Evolutionary conservation across 2,329 filamentous ascomycete species (phyloP).

Genomic region (Polychaeton citri): DNA sequence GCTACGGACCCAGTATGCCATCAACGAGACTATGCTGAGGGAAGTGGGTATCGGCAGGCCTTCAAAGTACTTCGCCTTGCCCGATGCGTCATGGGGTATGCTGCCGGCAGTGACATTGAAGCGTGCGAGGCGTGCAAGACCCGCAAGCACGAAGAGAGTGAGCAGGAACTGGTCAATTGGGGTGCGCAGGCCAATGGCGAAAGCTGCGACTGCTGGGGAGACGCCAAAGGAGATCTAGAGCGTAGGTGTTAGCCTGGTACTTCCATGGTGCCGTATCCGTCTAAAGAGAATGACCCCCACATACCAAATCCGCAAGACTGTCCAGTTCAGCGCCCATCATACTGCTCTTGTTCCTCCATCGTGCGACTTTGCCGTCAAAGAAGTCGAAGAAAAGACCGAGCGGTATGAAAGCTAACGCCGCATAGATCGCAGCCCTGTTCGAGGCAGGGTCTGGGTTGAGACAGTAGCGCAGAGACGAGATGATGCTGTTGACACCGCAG

Average conservation of each 20-base stretch:
- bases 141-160: constrained; percentile 85
- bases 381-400: constrained; percentile 96
- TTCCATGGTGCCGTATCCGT: no score
- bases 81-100: constrained; percentile 79
- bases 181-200: constrained; percentile 79
- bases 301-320: constrained; percentile 84
- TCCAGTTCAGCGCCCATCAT: constrained; percentile 97
- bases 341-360: constrained; percentile 93
- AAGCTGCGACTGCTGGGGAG: constrained; percentile 73
- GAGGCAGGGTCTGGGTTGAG: constrained; percentile 48
- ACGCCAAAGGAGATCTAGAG: constrained; percentile 85
- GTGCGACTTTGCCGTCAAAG: constrained; percentile 90
- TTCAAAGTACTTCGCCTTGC: constrained; percentile 93
- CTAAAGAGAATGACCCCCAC: no score
- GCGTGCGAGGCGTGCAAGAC: constrained; percentile 80
- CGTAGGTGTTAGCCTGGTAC: no score
- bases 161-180: constrained; percentile 68
- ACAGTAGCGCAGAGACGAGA: constrained; percentile 89
- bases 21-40: constrained; percentile 63
- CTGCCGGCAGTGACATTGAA: constrained; percentile 93
- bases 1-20: constrained; percentile 78
- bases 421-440: constrained; percentile 58
- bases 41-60: constrained; percentile 92
- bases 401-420: constrained; percentile 75
- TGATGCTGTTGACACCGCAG: constrained; percentile 88